Evolutionary conservation across 192 early-diverging fungal species (phyloP).

Genomic region (Dissophora ornata): DNA sequence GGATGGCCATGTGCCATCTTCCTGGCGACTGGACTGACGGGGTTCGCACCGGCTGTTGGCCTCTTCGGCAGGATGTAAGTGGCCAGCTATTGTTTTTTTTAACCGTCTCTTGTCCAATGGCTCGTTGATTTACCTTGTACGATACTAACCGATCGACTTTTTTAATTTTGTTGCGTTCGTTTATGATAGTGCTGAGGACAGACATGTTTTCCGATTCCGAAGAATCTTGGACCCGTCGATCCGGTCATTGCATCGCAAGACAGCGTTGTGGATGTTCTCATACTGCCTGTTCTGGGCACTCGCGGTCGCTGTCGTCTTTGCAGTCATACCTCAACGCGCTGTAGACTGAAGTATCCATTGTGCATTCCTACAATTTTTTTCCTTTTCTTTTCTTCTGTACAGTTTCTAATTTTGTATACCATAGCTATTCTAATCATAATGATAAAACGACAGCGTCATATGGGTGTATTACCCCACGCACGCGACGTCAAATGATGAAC

Average conservation of each 20-base stretch:
- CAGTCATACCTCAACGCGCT: slow-evolving; percentile 20
- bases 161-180: not conserved
- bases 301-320: slow-evolving; percentile 11
- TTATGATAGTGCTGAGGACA: slow-evolving; percentile 21
- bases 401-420: too few species aligned
- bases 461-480: too few species aligned
- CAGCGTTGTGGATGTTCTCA: slow-evolving; percentile 21
- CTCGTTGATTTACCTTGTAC: too few species aligned
- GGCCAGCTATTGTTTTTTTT: not conserved
- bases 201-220: slow-evolving; percentile 10
- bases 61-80: slow-evolving; percentile 28
- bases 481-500: too few species aligned
- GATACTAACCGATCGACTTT: not conserved
- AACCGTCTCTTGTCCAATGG: too few species aligned
- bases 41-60: slow-evolving; percentile 33
- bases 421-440: too few species aligned
- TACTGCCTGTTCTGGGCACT: slow-evolving; percentile 5
- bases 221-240: slow-evolving; percentile 19
- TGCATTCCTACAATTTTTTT: too few species aligned
- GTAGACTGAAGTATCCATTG: too few species aligned
- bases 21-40: slow-evolving; percentile 16
- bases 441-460: too few species aligned
- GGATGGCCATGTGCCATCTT: slow-evolving; percentile 18
- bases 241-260: slow-evolving; percentile 2
- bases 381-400: too few species aligned